Evolutionary conservation across 495 filamentous ascomycete species (phyloP), one percentile per base, ranked within the genome.

Genomic region (Terfezia boudieri): DNA sequence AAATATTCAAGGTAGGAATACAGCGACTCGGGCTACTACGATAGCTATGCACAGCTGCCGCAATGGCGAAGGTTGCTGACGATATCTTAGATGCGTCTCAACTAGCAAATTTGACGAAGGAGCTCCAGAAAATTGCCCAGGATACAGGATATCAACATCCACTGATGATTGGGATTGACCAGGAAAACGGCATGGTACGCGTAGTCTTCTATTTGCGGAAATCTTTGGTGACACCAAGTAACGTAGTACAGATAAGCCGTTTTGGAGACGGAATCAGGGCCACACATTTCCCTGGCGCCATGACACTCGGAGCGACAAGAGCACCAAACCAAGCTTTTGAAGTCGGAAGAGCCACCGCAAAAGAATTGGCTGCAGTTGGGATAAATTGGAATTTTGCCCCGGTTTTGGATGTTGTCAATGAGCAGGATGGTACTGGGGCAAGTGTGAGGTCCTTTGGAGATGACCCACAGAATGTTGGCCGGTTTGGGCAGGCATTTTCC

Each of bases 381-480:
- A 63, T 67, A 23, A 67, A 67, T 52, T 67, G 64, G 65, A 65
- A 65, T 52, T 67, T 67, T 53, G 65, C 62, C 9, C 65, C 65
- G 26, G 58, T 67, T 36, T 50, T 66, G 17, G 65, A 67, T 57
- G 65, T 67, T 32, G 55, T 65, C 37, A 67, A 56, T 53, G 60
- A 61, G 38, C 50, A 56, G 7, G 59, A 62, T 50, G 56, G 57
- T 43, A 22, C 55, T 23, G 49, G 36, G 26, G 41, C 65, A 41
- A 56, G 61, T 41, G 65, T 67, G 37, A 55, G 65, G 48, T 55
- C 64, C 23, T 67, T 65, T 53, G 64, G 65, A 17, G 65, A 67
- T 54, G 60, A 67, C 37, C 65, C 65, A 11, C 61, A 63, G 26
- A 22, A 56, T 35, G 65, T 67, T 36, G 62, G 65, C 3, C 54